phyloP scores from a whole-genome alignment of 1,284 basidiomycete genomes.

The Pisolithus thermaeus region DNA sequence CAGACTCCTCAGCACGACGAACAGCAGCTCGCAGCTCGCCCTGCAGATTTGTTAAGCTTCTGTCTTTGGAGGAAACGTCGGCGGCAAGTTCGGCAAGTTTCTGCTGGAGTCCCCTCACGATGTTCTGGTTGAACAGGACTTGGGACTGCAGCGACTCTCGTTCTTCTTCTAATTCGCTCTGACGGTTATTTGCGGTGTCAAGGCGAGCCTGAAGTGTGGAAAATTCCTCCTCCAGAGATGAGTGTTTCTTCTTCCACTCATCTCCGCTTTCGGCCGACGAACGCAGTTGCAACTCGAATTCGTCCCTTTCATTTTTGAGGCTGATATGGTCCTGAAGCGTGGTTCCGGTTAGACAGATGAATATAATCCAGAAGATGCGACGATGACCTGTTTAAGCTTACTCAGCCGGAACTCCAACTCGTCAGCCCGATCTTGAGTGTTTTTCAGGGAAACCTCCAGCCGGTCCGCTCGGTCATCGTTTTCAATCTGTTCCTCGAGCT shows the following conservation, averaged over 20 bases:
- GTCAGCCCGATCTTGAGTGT: slow-evolving; percentile 73
- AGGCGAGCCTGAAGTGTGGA: slow-evolving; percentile 38
- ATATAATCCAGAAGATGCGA: not conserved
- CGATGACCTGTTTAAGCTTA: slow-evolving; percentile 63
- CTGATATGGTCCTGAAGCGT: slow-evolving; percentile 45
- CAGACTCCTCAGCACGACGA: slow-evolving; percentile 68
- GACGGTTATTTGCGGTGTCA: slow-evolving; percentile 37
- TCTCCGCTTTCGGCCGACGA: slow-evolving; percentile 36
- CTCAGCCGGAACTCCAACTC: slow-evolving; percentile 76
- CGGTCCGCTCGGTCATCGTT: slow-evolving; percentile 73
- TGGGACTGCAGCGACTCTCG: slow-evolving; percentile 44
- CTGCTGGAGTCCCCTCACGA: slow-evolving; percentile 48
- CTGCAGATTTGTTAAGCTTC: slow-evolving; percentile 55
- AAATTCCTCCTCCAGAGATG: slow-evolving; percentile 40
- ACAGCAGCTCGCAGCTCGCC: slow-evolving; percentile 54
- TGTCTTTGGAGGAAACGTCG: slow-evolving; percentile 46
- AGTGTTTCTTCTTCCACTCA: slow-evolving; percentile 42
- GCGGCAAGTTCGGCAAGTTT: slow-evolving; percentile 51
- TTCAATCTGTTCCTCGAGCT: slow-evolving; percentile 75
- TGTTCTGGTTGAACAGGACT: slow-evolving; percentile 38
- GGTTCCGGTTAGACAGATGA: slow-evolving; percentile 3
- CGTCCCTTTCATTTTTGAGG: slow-evolving; percentile 57
- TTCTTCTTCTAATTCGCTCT: slow-evolving; percentile 42
- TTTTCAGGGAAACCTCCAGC: slow-evolving; percentile 63
- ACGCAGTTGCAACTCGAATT: slow-evolving; percentile 41